Percentiles rank a stretch among this genome's conserved stretches.
Conservation (phyloP, 1,284 basidiomycete species). For the Trametes hirsuta region DNA sequence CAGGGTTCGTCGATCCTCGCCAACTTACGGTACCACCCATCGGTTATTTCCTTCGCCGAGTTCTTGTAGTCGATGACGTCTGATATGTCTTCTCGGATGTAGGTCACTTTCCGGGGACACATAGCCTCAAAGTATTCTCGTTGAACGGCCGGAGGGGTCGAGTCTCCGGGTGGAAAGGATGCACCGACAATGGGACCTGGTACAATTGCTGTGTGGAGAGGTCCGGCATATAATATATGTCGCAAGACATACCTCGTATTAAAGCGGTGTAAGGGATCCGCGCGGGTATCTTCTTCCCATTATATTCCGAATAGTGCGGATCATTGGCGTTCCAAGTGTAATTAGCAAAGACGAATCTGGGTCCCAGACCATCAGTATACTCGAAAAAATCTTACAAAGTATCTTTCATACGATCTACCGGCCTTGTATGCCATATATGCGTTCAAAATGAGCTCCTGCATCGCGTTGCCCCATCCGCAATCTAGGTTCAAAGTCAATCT, state of each 20-base stretch:
- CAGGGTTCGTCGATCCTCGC: slow-evolving; percentile 45
- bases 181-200: slow-evolving; percentile 46
- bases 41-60: slow-evolving; percentile 37
- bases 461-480: slow-evolving; percentile 52
- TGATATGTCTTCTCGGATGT: slow-evolving; percentile 28
- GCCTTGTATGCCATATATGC: slow-evolving; percentile 50
- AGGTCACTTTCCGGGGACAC: slow-evolving; percentile 39
- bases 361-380: not conserved
- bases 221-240: not conserved
- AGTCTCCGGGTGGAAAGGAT: slow-evolving; percentile 34
- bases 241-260: slow-evolving; percentile 41
- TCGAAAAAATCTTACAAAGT: not conserved
- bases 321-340: slow-evolving; percentile 52
- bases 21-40: slow-evolving; percentile 55
- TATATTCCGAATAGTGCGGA: slow-evolving; percentile 27
- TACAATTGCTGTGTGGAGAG: not conserved
- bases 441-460: slow-evolving; percentile 56
- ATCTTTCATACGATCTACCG: slow-evolving; percentile 43
- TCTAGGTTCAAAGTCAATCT: not conserved
- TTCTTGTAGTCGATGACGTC: slow-evolving; percentile 8
- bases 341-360: slow-evolving; percentile 62
- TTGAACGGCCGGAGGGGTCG: slow-evolving; percentile 40
- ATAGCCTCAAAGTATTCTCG: slow-evolving; percentile 41
- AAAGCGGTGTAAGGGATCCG: slow-evolving; percentile 63
- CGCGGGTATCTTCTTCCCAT: slow-evolving; percentile 52